Percentiles rank a stretch among this genome's conserved stretches.
phyloP scores from a whole-genome alignment of 768 basidiomycete species.

The Auriscalpium microsporum region DNA sequence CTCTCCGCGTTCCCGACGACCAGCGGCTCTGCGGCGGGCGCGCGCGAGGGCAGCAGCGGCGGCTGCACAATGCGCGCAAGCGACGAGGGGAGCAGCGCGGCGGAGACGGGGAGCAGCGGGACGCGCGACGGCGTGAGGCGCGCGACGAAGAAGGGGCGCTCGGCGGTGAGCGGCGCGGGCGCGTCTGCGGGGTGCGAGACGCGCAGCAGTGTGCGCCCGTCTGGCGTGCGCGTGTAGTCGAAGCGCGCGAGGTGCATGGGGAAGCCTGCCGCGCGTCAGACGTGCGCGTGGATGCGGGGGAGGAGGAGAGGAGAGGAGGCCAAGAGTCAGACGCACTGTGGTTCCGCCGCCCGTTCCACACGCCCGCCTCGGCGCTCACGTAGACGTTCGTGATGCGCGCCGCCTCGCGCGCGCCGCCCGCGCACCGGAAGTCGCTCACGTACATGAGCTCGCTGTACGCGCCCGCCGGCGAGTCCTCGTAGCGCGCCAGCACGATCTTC shows the following conservation, averaged over 20 bases:
- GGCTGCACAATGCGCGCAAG: constrained; percentile 2
- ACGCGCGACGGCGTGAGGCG: constrained; percentile 5
- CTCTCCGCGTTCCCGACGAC: neutral
- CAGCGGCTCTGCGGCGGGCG: neutral
- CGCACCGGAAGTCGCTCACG: neutral
- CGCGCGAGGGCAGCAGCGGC: neutral
- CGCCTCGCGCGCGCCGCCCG: neutral
- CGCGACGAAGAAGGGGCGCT: constrained; percentile 10
- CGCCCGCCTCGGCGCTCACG: neutral
- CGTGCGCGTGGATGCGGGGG: too few relatives aligned
- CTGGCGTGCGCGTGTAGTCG: neutral
- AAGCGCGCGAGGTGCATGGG: constrained; percentile 10
- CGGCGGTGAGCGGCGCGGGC: neutral
- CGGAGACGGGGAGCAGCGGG: constrained; percentile 2
- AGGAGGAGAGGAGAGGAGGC: too few relatives aligned
- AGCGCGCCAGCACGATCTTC: neutral
- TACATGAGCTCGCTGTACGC: neutral
- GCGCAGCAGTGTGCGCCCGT: neutral
- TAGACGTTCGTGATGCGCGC: neutral
- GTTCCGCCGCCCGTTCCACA: neutral
- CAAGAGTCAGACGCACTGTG: neutral
- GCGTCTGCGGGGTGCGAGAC: neutral
- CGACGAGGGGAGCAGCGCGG: neutral
- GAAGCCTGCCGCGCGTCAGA: neutral
- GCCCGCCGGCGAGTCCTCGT: neutral